phyloP scores from a whole-genome alignment of 2,329 filamentous ascomycete species.

The Albifimbria verrucaria region DNA sequence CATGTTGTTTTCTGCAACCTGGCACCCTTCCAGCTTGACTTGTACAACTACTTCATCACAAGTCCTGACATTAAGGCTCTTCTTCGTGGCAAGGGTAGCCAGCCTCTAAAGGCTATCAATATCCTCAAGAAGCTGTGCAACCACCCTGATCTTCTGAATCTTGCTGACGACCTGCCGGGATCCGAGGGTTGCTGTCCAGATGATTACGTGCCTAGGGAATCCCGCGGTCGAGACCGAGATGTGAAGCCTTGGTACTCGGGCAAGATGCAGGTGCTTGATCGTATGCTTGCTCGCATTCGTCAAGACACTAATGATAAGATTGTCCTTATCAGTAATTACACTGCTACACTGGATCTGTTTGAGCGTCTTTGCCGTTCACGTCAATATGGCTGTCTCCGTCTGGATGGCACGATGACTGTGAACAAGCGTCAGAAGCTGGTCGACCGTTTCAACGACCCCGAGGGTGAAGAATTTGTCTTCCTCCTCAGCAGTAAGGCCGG shows the following conservation, averaged over 20 bases:
- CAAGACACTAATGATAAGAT: slow-evolving; percentile 99
- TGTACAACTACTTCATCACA: slow-evolving; percentile 97
- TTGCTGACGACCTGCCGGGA: slow-evolving; percentile 80
- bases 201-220: slow-evolving; percentile 85
- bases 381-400: slow-evolving; percentile 78
- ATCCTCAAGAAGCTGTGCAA: slow-evolving; percentile 98
- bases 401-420: slow-evolving; percentile 97
- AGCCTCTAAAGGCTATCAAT: slow-evolving; percentile 93
- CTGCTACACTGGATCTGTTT: slow-evolving; percentile 91
- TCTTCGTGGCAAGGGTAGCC: slow-evolving; percentile 88
- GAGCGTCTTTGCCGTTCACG: slow-evolving; percentile 84
- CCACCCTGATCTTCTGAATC: slow-evolving; percentile 86
- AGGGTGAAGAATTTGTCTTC: slow-evolving; percentile 88
- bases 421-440: slow-evolving; percentile 96
- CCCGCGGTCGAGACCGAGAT: slow-evolving; percentile 84
- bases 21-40: slow-evolving; percentile 83
- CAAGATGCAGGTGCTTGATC: slow-evolving; percentile 97
- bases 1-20: slow-evolving; percentile 98
- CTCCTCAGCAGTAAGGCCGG: slow-evolving; percentile 95
- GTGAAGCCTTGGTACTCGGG: slow-evolving; percentile 95
- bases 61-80: slow-evolving; percentile 93
- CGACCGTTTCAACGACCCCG: slow-evolving; percentile 94
- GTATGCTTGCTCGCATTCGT: slow-evolving; percentile 93
- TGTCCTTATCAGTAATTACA: slow-evolving; percentile 98
- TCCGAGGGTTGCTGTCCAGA: slow-evolving; percentile 78